A percentile compares a stretch with the other conserved stretches of the same genome.
phyloP scores from a whole-genome alignment of 176 grass and related monocot genomes.

The Eleusine coracana region DNA sequence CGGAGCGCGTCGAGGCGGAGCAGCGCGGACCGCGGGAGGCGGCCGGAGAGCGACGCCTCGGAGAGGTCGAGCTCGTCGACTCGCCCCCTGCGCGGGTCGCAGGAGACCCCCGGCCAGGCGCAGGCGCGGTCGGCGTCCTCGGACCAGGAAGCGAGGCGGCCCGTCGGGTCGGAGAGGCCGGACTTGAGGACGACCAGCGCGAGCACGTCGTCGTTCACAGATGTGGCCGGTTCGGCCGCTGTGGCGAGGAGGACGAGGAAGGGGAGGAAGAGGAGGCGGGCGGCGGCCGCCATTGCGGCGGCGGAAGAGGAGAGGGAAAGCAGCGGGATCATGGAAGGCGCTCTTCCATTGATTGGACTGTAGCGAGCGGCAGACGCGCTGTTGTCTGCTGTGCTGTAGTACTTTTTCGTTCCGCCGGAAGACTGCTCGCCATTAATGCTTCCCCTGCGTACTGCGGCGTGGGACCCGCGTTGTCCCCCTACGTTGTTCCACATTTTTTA shows the following conservation, averaged over 20 bases:
- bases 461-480: not conserved
- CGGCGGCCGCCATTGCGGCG: conserved; percentile 5
- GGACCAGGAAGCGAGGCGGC: conserved; percentile 65
- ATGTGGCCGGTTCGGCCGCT: not conserved
- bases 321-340: conserved; percentile 32
- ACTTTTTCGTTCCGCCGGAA: not conserved
- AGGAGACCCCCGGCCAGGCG: conserved; percentile 61
- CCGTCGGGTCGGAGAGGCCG: conserved; percentile 54
- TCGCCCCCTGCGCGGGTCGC: conserved; percentile 50
- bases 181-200: conserved; percentile 88
- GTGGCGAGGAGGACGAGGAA: conserved; percentile 30
- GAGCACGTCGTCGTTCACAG: conserved; percentile 78
- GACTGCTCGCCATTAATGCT: conserved; percentile 36
- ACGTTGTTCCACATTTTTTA: not conserved
- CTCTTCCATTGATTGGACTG: conserved; percentile 38
- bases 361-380: conserved; percentile 28
- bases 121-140: conserved; percentile 80
- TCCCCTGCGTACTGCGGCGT: not conserved
- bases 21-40: conserved; percentile 67
- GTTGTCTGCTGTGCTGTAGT: not conserved
- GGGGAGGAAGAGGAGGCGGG: conserved; percentile 19
- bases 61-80: conserved; percentile 50
- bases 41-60: conserved; percentile 57
- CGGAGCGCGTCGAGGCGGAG: conserved; percentile 63
- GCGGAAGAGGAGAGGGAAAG: not conserved